A percentile compares a stretch with the other conserved stretches of the same genome.
Conservation (phyloP, 257 asterid genomes). For the Salvia splendens region DNA sequence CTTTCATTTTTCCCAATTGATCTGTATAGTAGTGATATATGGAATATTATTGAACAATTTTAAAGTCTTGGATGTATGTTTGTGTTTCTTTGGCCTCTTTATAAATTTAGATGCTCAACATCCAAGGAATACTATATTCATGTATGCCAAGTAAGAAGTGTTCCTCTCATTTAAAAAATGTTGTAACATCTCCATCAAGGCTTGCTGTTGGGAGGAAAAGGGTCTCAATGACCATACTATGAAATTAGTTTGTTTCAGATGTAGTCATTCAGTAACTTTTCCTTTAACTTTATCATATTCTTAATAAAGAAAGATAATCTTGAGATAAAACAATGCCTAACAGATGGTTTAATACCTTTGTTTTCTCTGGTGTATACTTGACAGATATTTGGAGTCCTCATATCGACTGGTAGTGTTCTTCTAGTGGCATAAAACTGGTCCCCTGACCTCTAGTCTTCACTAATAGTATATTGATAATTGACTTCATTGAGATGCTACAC, state of each 20-base stretch:
- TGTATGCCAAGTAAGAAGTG: neutral
- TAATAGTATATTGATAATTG: neutral
- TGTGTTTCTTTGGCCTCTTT: neutral
- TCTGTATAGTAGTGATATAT: neutral
- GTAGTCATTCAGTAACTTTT: neutral
- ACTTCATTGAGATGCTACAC: neutral
- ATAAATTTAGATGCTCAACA: neutral
- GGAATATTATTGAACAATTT: neutral
- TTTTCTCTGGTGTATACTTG: neutral
- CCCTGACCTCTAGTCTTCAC: neutral
- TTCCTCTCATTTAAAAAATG: neutral
- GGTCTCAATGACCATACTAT: neutral
- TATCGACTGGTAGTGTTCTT: neutral
- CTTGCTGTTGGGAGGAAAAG: neutral
- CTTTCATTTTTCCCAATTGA: neutral
- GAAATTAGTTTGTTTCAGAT: neutral
- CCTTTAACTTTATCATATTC: neutral
- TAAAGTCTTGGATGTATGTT: neutral
- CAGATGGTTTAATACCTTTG: neutral
- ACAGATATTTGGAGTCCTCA: neutral
- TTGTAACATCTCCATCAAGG: neutral
- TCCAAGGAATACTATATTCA: neutral
- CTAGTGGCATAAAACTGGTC: neutral
- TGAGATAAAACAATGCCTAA: neutral
- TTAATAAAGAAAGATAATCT: neutral